Percentiles rank a stretch among this genome's conserved stretches.
Conservation (phyloP, 2,329 filamentous ascomycete genomes). For the Colletotrichum sp. region DNA sequence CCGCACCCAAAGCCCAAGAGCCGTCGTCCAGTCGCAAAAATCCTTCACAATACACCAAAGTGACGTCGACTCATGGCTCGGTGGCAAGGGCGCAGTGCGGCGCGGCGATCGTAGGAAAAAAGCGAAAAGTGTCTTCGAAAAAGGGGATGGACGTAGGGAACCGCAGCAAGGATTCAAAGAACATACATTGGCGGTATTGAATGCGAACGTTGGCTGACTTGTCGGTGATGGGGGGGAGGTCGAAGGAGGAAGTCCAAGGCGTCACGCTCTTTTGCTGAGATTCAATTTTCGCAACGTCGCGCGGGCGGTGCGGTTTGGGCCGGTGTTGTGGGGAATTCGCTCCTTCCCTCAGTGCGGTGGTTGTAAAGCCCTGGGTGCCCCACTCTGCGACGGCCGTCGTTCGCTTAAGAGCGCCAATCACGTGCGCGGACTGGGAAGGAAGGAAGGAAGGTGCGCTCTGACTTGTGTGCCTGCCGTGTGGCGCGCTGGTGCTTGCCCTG, state of each 20-base stretch:
- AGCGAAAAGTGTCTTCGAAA: not conserved
- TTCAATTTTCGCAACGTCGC: constrained; percentile 14
- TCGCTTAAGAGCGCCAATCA: constrained; percentile 10
- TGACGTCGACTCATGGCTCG: not conserved
- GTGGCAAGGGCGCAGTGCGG: not conserved
- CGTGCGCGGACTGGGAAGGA: not conserved
- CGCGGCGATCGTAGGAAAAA: not conserved
- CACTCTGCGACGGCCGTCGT: not conserved
- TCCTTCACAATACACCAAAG: not conserved
- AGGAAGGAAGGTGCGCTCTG: not conserved
- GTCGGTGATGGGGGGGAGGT: constrained; percentile 16
- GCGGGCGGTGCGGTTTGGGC: not conserved
- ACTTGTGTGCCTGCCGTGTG: not conserved
- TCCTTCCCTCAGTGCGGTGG: not conserved
- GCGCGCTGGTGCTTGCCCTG: not conserved
- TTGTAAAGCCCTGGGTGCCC: constrained; percentile 8
- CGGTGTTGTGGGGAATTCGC: not conserved
- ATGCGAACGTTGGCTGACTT: constrained; percentile 21
- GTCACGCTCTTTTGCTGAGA: constrained; percentile 1
- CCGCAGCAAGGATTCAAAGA: not conserved
- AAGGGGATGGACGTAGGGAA: not conserved
- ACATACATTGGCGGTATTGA: constrained; percentile 22
- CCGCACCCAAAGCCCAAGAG: not conserved
- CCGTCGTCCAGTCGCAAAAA: not conserved
- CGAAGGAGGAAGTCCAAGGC: not conserved